phyloP scores from a whole-genome alignment of 129 eudicot species.

The Mikania micrantha region DNA sequence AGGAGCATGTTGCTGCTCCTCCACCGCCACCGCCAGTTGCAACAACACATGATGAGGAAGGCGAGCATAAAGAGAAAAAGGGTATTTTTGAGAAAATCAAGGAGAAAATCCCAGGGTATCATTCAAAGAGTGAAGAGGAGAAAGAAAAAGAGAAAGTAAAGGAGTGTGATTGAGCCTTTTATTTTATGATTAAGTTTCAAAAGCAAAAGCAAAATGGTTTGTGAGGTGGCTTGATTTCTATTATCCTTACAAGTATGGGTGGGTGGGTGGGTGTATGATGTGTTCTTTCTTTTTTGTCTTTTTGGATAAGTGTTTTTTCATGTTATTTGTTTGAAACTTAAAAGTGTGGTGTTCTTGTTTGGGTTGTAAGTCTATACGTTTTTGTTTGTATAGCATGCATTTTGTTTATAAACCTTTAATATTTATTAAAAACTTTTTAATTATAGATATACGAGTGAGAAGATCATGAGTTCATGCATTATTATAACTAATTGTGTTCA shows the following conservation, averaged over 20 bases:
- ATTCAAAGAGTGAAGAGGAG: conserved; percentile 57
- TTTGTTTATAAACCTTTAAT: conserved; percentile 10
- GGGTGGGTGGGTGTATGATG: conserved; percentile 19
- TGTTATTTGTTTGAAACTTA: conserved; percentile 14
- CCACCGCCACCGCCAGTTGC: conserved; percentile 24
- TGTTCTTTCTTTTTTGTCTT: conserved; percentile 4
- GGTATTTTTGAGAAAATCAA: conserved; percentile 84
- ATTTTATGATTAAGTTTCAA: neutral
- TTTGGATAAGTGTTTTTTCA: conserved; percentile 12
- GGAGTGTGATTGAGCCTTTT: conserved; percentile 24
- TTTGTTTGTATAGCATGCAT: conserved; percentile 20
- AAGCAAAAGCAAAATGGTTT: conserved; percentile 17
- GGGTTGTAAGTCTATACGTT: conserved; percentile 18
- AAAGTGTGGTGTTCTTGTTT: conserved; percentile 21
- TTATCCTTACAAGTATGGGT: conserved; percentile 8
- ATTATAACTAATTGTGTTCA: neutral
- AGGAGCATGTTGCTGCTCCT: conserved; percentile 29
- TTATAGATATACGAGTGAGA: neutral
- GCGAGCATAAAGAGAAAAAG: conserved; percentile 60
- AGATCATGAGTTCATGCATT: neutral
- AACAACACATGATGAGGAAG: conserved; percentile 24
- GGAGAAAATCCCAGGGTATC: conserved; percentile 86
- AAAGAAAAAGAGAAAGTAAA: conserved; percentile 49
- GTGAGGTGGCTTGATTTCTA: conserved; percentile 27
- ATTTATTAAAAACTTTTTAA: neutral